Evolutionary conservation across 306 rosid genomes (phyloP).

Genomic region (Quillaja saponaria): DNA sequence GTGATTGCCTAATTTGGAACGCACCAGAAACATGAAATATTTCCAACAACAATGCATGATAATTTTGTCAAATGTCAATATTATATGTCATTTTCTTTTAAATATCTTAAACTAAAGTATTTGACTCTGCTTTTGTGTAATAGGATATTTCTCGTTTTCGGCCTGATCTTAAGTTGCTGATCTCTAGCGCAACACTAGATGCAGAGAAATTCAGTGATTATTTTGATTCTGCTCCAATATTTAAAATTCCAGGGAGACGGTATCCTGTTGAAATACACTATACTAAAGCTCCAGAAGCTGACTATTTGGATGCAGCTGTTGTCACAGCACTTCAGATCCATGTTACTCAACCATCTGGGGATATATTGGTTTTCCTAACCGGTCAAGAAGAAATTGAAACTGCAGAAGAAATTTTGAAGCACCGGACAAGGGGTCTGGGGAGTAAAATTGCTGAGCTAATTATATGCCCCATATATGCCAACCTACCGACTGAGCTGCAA

Average conservation of each 20-base stretch:
- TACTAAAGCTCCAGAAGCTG: slow-evolving; percentile 96
- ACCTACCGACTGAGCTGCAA: slow-evolving; percentile 90
- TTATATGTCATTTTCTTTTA: no score
- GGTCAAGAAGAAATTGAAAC: slow-evolving; percentile 99
- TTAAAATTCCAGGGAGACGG: slow-evolving; percentile 87
- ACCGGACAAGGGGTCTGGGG: slow-evolving; percentile 82
- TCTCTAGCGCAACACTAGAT: slow-evolving; percentile 96
- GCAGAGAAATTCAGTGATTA: slow-evolving; percentile 93
- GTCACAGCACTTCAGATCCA: slow-evolving; percentile 92
- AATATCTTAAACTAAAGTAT: no score
- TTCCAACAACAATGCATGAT: no score
- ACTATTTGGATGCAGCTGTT: slow-evolving; percentile 92
- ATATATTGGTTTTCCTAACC: slow-evolving; percentile 84
- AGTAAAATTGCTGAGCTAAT: slow-evolving; percentile 91
- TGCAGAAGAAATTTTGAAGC: slow-evolving; percentile 93
- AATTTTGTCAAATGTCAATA: no score
- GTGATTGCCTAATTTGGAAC: slow-evolving; percentile 20
- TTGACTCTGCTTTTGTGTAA: slow-evolving; percentile 17
- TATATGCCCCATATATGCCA: slow-evolving; percentile 95
- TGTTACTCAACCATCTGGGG: slow-evolving; percentile 89
- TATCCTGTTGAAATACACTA: slow-evolving; percentile 89
- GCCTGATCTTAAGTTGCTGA: slow-evolving; percentile 87
- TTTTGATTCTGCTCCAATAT: slow-evolving; percentile 95
- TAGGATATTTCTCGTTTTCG: slow-evolving; percentile 93
- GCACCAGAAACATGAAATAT: slow-evolving; percentile 13